These are phyloP conservation scores for Aschersonia sp. DNA, from an alignment of 2,329 filamentous ascomycete genomes.

Conservation along the genomic window DNA sequence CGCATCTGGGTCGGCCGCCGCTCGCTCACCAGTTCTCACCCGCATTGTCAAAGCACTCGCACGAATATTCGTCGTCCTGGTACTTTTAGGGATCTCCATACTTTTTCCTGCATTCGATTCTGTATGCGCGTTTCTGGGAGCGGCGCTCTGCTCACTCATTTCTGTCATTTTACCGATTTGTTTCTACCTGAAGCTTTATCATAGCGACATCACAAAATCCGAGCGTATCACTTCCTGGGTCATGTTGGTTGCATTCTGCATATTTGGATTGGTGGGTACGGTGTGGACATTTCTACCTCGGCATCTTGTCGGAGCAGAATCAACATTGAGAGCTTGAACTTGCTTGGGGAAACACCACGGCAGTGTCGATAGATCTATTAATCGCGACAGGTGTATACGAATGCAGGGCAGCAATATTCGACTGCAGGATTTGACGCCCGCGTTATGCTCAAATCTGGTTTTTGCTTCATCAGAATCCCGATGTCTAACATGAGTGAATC, in stretches of 20 bases:
- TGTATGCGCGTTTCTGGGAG: conserved; percentile 84
- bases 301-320: conserved; percentile 45
- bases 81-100: conserved; percentile 62
- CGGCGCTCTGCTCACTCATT: conserved; percentile 81
- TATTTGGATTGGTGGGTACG: conserved; percentile 64
- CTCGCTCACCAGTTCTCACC: conserved; percentile 23
- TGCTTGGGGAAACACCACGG: too few species aligned
- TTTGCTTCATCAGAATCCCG: too few species aligned
- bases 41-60: conserved; percentile 42
- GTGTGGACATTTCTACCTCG: conserved; percentile 81
- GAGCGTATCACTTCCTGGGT: conserved; percentile 56
- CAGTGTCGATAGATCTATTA: too few species aligned
- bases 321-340: neutral
- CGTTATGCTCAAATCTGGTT: too few species aligned
- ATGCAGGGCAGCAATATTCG: too few species aligned
- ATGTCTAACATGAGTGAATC: too few species aligned
- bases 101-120: conserved; percentile 66
- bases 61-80: conserved; percentile 49
- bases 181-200: conserved; percentile 86
- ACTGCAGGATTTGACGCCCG: too few species aligned
- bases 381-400: too few species aligned
- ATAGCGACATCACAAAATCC: conserved; percentile 45
- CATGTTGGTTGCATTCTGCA: conserved; percentile 53
- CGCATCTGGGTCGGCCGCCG: conserved; percentile 24
- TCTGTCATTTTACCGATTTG: conserved; percentile 79